Base-by-base conservation (phyloP, 1,284 basidiomycete genomes). In the Ceratobasidium sp. region DNA sequence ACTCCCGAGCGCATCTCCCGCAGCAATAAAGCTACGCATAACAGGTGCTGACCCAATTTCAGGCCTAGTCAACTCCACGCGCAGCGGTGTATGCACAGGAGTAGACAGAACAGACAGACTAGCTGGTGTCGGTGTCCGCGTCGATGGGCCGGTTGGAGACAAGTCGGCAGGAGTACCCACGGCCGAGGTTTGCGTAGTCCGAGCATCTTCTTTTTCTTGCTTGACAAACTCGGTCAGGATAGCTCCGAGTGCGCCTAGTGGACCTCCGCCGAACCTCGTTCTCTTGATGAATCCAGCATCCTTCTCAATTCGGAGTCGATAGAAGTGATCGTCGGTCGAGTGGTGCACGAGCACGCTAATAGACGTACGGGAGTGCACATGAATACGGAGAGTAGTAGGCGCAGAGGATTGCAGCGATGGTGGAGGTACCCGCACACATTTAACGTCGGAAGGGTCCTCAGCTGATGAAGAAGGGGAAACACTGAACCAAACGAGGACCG, bases 401-500 rank as follows among this genome's bases (percentile, higher is more conserved):
- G 69, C 18, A 76, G 77, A n/a, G 76, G 77, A 41, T 49, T 73
- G 43, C 55, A 14, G 26, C 74, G 75, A 52, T 18, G 62, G 57
- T 32, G 72, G 38, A 44, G 71, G 70, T 28, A 70, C 47, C 50
- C 32, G 35, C 69, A 67, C 46, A 50, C 63, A 67, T 67, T 67
- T 67, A 16, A 55, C 50, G 35, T 21, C 30, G 5, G 49, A 23
- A 14, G 50, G 35, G 18, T 67, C 63, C n/a, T n/a, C 32, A 28
- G 16, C n/a, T 11, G 55, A 2, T 23, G 28, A 54, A 11, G 32
- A 21, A 28, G 63, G 32, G 9, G n/a, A 2, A 21, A 67, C 41
- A 50, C 87, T 84, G 28, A 80, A 82, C 86, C 88, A 91, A 7
- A 91, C 74, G 57, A 85, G 75, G 35, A 90, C 81, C 28, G 85